A percentile compares a stretch with the other conserved stretches of the same genome.
Conservation (phyloP, 1,139 yeast species). For the Debaryomyces nepalensis region DNA sequence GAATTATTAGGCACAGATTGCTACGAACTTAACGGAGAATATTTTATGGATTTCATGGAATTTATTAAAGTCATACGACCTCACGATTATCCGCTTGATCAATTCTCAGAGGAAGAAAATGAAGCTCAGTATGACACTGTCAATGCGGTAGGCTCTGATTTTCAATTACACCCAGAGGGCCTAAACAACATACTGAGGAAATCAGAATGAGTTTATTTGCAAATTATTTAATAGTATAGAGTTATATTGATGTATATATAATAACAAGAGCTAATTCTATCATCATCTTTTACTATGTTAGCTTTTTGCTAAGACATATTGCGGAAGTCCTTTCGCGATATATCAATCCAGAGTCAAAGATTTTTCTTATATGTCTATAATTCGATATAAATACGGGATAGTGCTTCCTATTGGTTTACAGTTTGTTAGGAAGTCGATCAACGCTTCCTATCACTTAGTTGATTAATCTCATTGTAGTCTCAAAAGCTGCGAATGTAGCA, state of each 20-base stretch:
- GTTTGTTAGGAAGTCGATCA: background rate
- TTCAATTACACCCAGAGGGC: slow-evolving; percentile 23
- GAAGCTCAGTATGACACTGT: slow-evolving; percentile 12
- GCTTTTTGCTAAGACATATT: too few relatives aligned
- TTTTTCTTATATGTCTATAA: too few relatives aligned
- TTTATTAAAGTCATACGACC: slow-evolving; percentile 49
- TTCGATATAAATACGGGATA: background rate
- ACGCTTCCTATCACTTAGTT: slow-evolving; percentile 8
- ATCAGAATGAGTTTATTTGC: slow-evolving; percentile 12
- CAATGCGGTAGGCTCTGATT: slow-evolving; percentile 23
- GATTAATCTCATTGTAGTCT: slow-evolving; percentile 74
- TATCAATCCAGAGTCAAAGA: background rate
- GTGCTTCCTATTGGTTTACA: background rate
- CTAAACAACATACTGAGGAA: slow-evolving; percentile 16
- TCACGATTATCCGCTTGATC: slow-evolving; percentile 38
- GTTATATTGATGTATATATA: too few relatives aligned
- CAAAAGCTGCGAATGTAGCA: slow-evolving; percentile 92
- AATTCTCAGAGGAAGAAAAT: slow-evolving; percentile 14
- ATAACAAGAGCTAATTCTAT: too few relatives aligned
- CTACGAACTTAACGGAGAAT: slow-evolving; percentile 58
- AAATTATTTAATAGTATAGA: background rate
- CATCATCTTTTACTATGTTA: too few relatives aligned
- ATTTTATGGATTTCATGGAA: slow-evolving; percentile 52
- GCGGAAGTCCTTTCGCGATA: too few relatives aligned
- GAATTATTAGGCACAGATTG: slow-evolving; percentile 57